Evolutionary conservation across 768 basidiomycete species (phyloP).

Genomic region (Hortiboletus campestris): DNA sequence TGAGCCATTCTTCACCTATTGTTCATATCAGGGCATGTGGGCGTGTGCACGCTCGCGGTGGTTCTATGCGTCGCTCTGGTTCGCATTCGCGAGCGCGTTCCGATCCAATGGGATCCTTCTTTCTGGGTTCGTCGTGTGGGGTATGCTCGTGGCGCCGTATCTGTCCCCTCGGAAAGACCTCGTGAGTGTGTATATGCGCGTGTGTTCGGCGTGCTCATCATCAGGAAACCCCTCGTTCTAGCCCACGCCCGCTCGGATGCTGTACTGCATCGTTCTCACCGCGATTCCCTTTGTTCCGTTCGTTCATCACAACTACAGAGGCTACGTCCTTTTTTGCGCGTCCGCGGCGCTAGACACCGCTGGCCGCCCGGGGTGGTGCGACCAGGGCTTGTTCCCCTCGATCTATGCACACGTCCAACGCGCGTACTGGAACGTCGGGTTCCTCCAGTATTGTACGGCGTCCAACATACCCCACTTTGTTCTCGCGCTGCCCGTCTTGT

Average conservation of each 20-base stretch:
- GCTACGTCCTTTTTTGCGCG: constrained; percentile 67
- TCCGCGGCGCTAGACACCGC: neutral
- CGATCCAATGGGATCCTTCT: constrained; percentile 79
- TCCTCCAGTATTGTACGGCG: constrained; percentile 82
- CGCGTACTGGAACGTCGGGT: constrained; percentile 84
- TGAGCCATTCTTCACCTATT: constrained; percentile 83
- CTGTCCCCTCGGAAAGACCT: constrained; percentile 35
- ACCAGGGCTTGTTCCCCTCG: constrained; percentile 46
- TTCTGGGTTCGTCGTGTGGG: constrained; percentile 79
- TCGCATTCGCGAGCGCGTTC: constrained; percentile 62
- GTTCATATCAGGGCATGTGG: constrained; percentile 60
- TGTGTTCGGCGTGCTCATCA: neutral
- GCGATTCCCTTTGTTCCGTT: constrained; percentile 63
- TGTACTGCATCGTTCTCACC: constrained; percentile 42
- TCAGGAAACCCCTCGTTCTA: constrained; percentile 17
- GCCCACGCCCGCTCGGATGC: constrained; percentile 33
- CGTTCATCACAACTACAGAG: constrained; percentile 63
- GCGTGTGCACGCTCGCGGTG: constrained; percentile 41
- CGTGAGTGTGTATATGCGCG: constrained; percentile 15
- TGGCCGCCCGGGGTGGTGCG: constrained; percentile 61
- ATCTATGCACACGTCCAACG: constrained; percentile 82
- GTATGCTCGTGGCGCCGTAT: constrained; percentile 54
- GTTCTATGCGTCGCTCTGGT: constrained; percentile 55
- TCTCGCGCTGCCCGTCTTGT: constrained; percentile 69
- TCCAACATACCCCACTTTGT: constrained; percentile 88